These are phyloP conservation scores for Citrus hindsii DNA, from an alignment of 345 rosid species.

Conservation along the genomic window DNA sequence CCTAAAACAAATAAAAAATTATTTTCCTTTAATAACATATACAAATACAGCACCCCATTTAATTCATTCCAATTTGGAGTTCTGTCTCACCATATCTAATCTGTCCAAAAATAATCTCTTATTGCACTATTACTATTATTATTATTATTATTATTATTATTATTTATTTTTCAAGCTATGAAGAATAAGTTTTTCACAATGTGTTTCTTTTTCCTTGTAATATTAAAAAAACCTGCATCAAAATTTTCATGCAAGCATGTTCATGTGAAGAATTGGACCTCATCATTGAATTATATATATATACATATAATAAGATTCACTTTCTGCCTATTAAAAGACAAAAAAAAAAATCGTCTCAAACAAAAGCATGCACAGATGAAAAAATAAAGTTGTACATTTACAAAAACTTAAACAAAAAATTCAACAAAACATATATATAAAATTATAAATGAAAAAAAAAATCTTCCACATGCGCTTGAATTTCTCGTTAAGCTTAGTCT, in stretches of 20 bases:
- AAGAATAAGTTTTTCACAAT: no score
- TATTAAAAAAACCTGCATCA: no score
- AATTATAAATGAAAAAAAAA: not conserved
- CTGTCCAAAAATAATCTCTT: not conserved
- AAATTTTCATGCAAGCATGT: no score
- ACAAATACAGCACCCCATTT: not conserved
- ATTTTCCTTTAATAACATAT: not conserved
- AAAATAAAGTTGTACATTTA: no score
- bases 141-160: not conserved
- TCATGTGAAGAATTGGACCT: no score
- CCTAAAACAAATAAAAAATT: not conserved
- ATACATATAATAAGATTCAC: no score
- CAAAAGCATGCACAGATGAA: not conserved
- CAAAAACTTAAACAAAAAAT: no score
- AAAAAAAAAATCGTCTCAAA: not conserved
- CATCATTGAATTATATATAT: no score
- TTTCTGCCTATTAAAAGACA: no score
- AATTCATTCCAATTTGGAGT: not conserved
- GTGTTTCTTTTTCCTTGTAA: no score
- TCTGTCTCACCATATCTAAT: not conserved
- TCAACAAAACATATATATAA: no score
- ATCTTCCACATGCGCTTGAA: constrained; percentile 56
- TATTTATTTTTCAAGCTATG: not conserved
- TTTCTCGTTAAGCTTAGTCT: constrained; percentile 45
- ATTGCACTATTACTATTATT: not conserved